Evolutionary conservation across 2,329 filamentous ascomycete genomes (phyloP).

Genomic region (Nigrospora sphaerica): DNA sequence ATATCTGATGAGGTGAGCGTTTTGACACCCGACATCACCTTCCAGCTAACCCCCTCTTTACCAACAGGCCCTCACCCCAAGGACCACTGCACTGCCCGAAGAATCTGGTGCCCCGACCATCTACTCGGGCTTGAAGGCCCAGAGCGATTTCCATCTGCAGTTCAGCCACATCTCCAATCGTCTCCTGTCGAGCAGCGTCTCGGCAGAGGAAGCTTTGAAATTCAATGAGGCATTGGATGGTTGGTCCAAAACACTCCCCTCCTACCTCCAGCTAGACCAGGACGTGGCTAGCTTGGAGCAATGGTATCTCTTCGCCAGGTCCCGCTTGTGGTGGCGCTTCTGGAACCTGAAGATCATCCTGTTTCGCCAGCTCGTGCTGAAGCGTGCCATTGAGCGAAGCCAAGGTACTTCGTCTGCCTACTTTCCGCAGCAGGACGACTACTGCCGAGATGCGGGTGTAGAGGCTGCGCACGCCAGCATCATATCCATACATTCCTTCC

Average conservation of each 20-base stretch:
- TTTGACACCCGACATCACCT: not conserved
- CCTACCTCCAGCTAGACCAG: constrained; percentile 14
- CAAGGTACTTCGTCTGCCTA: constrained; percentile 2
- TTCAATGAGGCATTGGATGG: constrained; percentile 15
- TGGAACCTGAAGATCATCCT: constrained; percentile 24
- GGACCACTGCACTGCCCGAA: constrained; percentile 12
- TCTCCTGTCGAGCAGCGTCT: constrained; percentile 15
- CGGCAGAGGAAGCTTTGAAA: constrained; percentile 15
- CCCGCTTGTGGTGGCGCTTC: constrained; percentile 23
- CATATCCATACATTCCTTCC: constrained; percentile 15
- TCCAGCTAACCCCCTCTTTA: not conserved
- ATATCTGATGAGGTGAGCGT: constrained; percentile 16
- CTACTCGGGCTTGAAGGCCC: constrained; percentile 20
- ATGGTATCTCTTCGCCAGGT: constrained; percentile 16
- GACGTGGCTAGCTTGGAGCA: constrained; percentile 9
- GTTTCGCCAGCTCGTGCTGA: constrained; percentile 20
- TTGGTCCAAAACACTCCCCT: constrained; percentile 18
- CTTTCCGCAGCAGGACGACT: constrained; percentile 9
- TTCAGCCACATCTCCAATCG: constrained; percentile 23
- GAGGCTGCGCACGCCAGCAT: constrained; percentile 19
- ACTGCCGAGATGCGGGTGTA: constrained; percentile 15
- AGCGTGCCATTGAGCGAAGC: constrained; percentile 13
- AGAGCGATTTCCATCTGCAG: constrained; percentile 21
- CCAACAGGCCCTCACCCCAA: constrained; percentile 14
- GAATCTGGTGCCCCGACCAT: constrained; percentile 15